Evolutionary conservation across 306 rosid species (phyloP), one percentile per base, ranked within the genome.

Genomic region (Aeschynomene evenia): DNA sequence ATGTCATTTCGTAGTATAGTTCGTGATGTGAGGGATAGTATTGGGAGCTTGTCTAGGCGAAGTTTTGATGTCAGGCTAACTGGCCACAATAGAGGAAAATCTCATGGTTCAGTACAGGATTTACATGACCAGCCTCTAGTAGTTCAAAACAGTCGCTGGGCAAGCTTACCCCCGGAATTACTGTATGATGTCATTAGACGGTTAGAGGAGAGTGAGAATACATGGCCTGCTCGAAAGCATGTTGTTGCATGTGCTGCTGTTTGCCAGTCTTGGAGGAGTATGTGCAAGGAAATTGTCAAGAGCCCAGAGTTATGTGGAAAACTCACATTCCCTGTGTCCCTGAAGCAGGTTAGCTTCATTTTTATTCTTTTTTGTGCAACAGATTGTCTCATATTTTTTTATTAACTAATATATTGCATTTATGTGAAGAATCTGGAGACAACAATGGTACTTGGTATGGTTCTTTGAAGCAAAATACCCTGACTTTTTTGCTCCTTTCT

Each of bases 1-100:
- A 91, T 91, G 97, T 91, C 97, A 7, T 91, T 91, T 84, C 91
- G 96, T 20, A 91, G 96, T 78, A 91, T 91, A 77, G 91, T 91
- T 60, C 97, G 97, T 40, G 97, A 91, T 12, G 87, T 91, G 18
- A 85, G 96, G 77, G 97, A 88, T 75, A 89, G 97, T 23, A 80
- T 91, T 42, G 97, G 97, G 75, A 91, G 96, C 79, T 82, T 91
- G 59, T 91, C 97, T 28, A 78, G 96, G 63, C 85, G 97, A 42
- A 85, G 96, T 63, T 88, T 91, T 72, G 97, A 88, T 80, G 83
- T 91, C 45, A 75, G 92, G 70, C 70, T 91, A 56, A 71, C 83
- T 6, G 83, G 96, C 14, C 96, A 85, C 70, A 74, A 85, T 46
- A 83, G 89, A 68, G 96, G 97, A 59, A 91, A 88, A 71, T 91